Base-by-base conservation (phyloP, 805 yeast species). In the Ogataea parapolymorpha region DNA sequence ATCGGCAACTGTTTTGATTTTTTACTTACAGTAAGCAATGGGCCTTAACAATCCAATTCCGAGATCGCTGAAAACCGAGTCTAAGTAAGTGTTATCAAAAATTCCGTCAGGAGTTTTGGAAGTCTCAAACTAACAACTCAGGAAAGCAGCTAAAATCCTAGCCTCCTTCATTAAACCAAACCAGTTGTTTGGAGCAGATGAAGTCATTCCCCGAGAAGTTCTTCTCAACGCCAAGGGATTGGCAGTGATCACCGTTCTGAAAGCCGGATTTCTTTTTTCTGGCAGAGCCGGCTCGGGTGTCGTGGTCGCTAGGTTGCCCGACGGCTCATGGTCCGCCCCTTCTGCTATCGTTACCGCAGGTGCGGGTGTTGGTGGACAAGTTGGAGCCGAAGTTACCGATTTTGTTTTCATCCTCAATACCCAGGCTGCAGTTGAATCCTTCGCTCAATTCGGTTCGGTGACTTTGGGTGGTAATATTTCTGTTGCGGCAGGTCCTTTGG, bases 221-320 rank as follows among this genome's bases (percentile, higher is more conserved):
- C 72, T 91, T 45, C 80, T 84, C 49, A 82, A 85, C 57, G 98
- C 99, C 29, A 86, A 88, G 60, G 99, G 99, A 23, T 72, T 91
- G 38, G 97, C 95, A 4, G 67, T 91, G 27, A 75, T 91, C 50
- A 91, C 98, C 0, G 97, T 93, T n/a, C 70, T 91, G 43, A 91
- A 93, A 62, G 99, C 98, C 4, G 99, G 99, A 2, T 91, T 91
- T 62, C 70, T 91, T 41, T 91, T 91, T 62, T 86, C 96, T 3
- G 99, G 98, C 22, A 77, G 99, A 61, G 98, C 97, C 1, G 99
- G 99, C 18, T 86, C 96, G 1, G 99, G 99, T 49, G 86, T 91
- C 26, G 85, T 91, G 46, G 95, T 91, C 18, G 96, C 97, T 5
- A 71, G 97, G 45, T 72, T 93, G 36, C 95, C 95, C 2, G 98